Evolutionary conservation across 768 basidiomycete genomes (phyloP).

Genomic region (Saitozyma sp.): DNA sequence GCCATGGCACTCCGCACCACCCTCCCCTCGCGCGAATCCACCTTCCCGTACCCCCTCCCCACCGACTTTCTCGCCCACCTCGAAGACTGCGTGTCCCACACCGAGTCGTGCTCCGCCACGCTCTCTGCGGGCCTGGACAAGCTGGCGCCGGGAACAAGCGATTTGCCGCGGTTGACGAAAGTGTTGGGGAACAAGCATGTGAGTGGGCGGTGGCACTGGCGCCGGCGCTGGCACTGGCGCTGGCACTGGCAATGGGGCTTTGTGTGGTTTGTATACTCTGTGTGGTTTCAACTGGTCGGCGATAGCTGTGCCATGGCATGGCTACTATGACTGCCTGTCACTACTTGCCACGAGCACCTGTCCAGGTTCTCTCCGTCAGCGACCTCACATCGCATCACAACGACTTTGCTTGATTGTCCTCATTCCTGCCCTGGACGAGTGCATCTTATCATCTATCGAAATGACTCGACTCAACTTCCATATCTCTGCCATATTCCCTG

Average conservation of each 20-base stretch:
- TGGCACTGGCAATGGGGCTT: background rate
- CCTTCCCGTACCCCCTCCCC: constrained; percentile 18
- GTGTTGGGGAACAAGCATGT: constrained; percentile 48
- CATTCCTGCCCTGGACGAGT: too few species aligned
- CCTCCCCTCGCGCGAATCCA: constrained; percentile 10
- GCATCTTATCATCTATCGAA: too few species aligned
- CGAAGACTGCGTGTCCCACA: constrained; percentile 44
- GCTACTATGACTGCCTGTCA: too few species aligned
- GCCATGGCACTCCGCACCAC: too few species aligned
- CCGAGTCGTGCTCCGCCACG: constrained; percentile 31
- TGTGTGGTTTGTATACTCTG: background rate
- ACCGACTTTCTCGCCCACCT: constrained; percentile 36
- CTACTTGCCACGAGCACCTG: too few species aligned
- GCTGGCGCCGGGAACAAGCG: constrained; percentile 35
- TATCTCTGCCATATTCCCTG: too few species aligned
- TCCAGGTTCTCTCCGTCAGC: too few species aligned
- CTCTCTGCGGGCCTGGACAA: constrained; percentile 17
- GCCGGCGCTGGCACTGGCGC: background rate
- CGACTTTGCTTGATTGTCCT: too few species aligned
- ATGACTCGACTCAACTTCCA: too few species aligned
- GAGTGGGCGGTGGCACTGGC: constrained; percentile 10
- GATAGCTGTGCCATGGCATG: too few species aligned
- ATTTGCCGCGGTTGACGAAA: constrained; percentile 45
- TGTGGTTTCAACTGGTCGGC: too few species aligned
- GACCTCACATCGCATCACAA: too few species aligned